Evolutionary conservation across 192 early-diverging fungal genomes (phyloP).

Genomic region (Backusella psychrophila): DNA sequence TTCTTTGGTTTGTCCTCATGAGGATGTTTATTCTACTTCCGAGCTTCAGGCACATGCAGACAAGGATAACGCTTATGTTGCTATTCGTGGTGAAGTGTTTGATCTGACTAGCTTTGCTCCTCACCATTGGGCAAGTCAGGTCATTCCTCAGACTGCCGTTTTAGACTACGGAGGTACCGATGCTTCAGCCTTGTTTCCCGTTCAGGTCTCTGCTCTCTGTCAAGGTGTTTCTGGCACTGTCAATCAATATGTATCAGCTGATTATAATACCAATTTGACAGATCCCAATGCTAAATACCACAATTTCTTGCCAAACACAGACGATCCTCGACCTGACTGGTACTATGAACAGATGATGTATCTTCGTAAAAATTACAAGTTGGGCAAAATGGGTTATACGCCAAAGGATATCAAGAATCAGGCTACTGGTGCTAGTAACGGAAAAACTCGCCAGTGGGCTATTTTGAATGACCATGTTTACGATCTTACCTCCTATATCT

Average conservation of each 20-base stretch:
- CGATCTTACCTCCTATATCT: slow-evolving; percentile 70
- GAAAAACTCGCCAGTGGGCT: slow-evolving; percentile 46
- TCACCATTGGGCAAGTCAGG: slow-evolving; percentile 49
- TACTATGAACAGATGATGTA: slow-evolving; percentile 61
- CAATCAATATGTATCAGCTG: slow-evolving; percentile 42
- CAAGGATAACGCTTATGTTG: slow-evolving; percentile 55
- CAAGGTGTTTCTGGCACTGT: slow-evolving; percentile 35
- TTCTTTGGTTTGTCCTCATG: slow-evolving; percentile 70
- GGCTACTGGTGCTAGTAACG: slow-evolving; percentile 34
- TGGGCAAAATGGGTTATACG: slow-evolving; percentile 65
- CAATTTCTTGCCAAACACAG: slow-evolving; percentile 67
- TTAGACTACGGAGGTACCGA: slow-evolving; percentile 56
- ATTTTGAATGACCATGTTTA: slow-evolving; percentile 71
- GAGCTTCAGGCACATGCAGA: slow-evolving; percentile 45
- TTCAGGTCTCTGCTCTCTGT: slow-evolving; percentile 69
- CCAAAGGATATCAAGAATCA: slow-evolving; percentile 55
- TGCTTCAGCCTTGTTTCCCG: slow-evolving; percentile 65
- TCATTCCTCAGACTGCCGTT: slow-evolving; percentile 57
- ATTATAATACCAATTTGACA: slow-evolving; percentile 47
- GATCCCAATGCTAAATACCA: slow-evolving; percentile 59
- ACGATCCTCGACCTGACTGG: slow-evolving; percentile 65
- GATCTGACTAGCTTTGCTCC: slow-evolving; percentile 66
- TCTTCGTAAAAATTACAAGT: slow-evolving; percentile 58
- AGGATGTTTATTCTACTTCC: slow-evolving; percentile 66
- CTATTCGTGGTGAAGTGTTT: slow-evolving; percentile 84